Evolutionary conservation across 768 basidiomycete species (phyloP).

Genomic region (Auricularia sp.): DNA sequence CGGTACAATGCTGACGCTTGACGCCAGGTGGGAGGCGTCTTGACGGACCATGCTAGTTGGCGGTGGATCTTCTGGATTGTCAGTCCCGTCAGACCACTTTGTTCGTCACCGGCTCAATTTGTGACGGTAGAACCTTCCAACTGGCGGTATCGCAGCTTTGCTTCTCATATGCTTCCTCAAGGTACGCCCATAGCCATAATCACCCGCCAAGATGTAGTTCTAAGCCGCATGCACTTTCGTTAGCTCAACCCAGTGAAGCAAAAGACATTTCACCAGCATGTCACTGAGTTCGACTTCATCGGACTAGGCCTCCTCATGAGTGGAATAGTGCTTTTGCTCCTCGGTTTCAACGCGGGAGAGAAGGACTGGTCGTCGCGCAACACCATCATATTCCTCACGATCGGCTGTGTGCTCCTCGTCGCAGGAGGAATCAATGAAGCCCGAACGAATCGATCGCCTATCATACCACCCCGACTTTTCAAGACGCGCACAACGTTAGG

Average conservation of each 20-base stretch:
- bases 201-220: no score
- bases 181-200: no score
- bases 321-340: slow-evolving; percentile 56
- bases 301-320: slow-evolving; percentile 53
- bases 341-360: slow-evolving; percentile 68
- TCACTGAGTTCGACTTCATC: slow-evolving; percentile 60
- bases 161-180: slow-evolving; percentile 34
- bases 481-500: slow-evolving; percentile 31
- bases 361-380: slow-evolving; percentile 47
- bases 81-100: neutral
- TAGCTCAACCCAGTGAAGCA: slow-evolving; percentile 59
- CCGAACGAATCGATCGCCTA: slow-evolving; percentile 42
- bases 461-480: slow-evolving; percentile 32
- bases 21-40: slow-evolving; percentile 11
- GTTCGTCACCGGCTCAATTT: neutral
- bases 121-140: slow-evolving; percentile 15
- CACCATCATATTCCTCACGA: slow-evolving; percentile 52
- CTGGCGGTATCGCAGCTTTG: slow-evolving; percentile 29
- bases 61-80: slow-evolving; percentile 26
- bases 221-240: no score
- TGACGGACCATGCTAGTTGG: slow-evolving; percentile 31
- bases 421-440: slow-evolving; percentile 46
- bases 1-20: no score
- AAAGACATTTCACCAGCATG: slow-evolving; percentile 45
- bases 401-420: slow-evolving; percentile 48